Evolutionary conservation across 2,329 filamentous ascomycete genomes (phyloP).

Genomic region (Taxawa tesnikishii): DNA sequence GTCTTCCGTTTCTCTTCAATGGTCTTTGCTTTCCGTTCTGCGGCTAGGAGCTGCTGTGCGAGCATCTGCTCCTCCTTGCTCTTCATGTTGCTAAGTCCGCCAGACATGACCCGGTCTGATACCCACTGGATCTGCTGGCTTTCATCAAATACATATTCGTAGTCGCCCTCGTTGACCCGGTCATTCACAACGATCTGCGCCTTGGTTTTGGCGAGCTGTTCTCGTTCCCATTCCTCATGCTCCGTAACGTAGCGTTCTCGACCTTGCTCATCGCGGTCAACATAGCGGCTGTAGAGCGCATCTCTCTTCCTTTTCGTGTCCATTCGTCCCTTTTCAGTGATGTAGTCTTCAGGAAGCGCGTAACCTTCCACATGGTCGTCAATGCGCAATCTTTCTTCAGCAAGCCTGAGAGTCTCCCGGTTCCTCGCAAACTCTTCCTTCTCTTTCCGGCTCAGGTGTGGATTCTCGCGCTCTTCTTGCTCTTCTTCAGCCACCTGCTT

Average conservation of each 20-base stretch:
- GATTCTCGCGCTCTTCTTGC: slow-evolving; percentile 61
- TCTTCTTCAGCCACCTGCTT: slow-evolving; percentile 86
- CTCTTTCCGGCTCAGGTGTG: slow-evolving; percentile 62
- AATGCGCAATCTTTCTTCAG: slow-evolving; percentile 67
- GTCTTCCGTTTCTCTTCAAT: slow-evolving; percentile 89
- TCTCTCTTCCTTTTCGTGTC: slow-evolving; percentile 80
- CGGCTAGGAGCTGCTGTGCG: slow-evolving; percentile 71
- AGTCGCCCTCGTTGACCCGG: slow-evolving; percentile 66
- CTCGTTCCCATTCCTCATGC: slow-evolving; percentile 89
- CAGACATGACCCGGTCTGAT: slow-evolving; percentile 58
- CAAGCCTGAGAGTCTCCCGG: slow-evolving; percentile 47
- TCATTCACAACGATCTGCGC: slow-evolving; percentile 69
- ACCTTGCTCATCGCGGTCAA: slow-evolving; percentile 76
- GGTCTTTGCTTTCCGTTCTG: slow-evolving; percentile 73
- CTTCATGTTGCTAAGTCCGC: slow-evolving; percentile 53
- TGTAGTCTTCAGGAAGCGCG: slow-evolving; percentile 85
- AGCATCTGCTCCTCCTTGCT: slow-evolving; percentile 69
- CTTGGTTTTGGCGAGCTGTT: slow-evolving; percentile 79
- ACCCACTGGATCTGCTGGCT: slow-evolving; percentile 78
- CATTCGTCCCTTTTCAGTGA: slow-evolving; percentile 84
- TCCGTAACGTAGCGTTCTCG: slow-evolving; percentile 86
- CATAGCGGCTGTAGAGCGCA: slow-evolving; percentile 78
- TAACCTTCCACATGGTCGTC: slow-evolving; percentile 92
- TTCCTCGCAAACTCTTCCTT: slow-evolving; percentile 84
- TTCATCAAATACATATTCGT: slow-evolving; percentile 88